A percentile compares a stretch with the other conserved stretches of the same genome.
Evolutionary conservation across 306 rosid genomes (phyloP).

Genomic region (Pachyrhizus erosus): DNA sequence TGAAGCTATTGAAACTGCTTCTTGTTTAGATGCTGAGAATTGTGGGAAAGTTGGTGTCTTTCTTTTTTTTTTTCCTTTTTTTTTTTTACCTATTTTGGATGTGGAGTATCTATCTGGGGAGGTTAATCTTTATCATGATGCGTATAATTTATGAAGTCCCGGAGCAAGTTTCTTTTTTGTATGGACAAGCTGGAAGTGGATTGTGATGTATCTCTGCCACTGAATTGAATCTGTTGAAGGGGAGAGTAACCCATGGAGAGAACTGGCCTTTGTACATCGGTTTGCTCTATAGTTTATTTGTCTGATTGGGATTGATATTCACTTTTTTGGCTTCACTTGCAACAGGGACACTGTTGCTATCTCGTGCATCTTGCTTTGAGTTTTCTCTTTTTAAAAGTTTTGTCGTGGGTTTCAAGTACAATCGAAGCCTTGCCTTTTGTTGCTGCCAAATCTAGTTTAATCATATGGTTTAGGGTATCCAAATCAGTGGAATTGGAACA

Average conservation of each 20-base stretch:
- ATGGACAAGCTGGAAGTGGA: background rate
- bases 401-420: slow-evolving; percentile 47
- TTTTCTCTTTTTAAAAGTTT: slow-evolving; percentile 21
- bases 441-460: slow-evolving; percentile 42
- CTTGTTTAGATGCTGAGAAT: slow-evolving; percentile 44
- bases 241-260: slow-evolving; percentile 10
- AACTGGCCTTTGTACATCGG: slow-evolving; percentile 62
- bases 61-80: background rate
- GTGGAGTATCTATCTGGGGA: background rate
- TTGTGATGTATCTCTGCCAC: background rate
- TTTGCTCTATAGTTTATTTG: slow-evolving; percentile 40
- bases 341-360: slow-evolving; percentile 28
- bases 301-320: slow-evolving; percentile 44
- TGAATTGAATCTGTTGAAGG: slow-evolving; percentile 14
- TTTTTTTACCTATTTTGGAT: background rate
- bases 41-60: slow-evolving; percentile 29
- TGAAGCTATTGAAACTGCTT: slow-evolving; percentile 31
- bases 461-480: slow-evolving; percentile 38
- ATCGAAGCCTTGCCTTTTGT: slow-evolving; percentile 31
- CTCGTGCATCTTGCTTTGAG: slow-evolving; percentile 23
- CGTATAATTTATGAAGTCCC: slow-evolving; percentile 16
- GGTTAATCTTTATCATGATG: slow-evolving; percentile 30
- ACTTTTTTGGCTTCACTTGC: slow-evolving; percentile 43
- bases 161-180: slow-evolving; percentile 10
- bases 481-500: slow-evolving; percentile 60